These are phyloP conservation scores for Nitzschia palea DNA, from an alignment of 108 stramenopile genomes.

Conservation along the genomic window DNA sequence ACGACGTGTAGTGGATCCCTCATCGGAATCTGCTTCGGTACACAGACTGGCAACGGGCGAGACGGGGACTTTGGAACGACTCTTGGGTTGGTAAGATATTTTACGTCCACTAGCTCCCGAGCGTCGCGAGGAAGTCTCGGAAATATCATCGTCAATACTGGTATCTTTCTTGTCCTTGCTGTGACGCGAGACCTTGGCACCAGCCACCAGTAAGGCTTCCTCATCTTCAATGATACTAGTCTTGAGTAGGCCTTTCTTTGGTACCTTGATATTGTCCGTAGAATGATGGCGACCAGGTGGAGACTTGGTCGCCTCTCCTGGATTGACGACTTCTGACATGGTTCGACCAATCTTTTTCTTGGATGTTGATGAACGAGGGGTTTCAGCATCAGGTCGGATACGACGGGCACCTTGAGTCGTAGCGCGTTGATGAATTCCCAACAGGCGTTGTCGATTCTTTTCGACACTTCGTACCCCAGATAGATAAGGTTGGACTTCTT, in stretches of 20 bases:
- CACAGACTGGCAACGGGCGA: conserved; percentile 24
- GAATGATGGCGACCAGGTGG: neutral
- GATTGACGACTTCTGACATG: neutral
- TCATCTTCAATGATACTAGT: neutral
- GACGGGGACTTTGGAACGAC: conserved; percentile 21
- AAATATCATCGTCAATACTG: neutral
- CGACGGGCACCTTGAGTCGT: neutral
- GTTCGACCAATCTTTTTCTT: conserved; percentile 1
- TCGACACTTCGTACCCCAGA: conserved; percentile 7
- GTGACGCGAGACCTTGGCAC: neutral
- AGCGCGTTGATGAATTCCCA: conserved; percentile 6
- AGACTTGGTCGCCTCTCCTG: neutral
- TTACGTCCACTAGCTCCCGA: conserved; percentile 13
- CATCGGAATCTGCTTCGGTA: neutral
- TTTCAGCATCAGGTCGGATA: neutral
- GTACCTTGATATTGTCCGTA: neutral
- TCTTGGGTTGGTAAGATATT: conserved; percentile 21
- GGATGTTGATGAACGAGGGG: neutral
- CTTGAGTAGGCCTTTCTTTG: neutral
- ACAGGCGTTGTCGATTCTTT: conserved; percentile 9
- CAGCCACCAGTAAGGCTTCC: neutral
- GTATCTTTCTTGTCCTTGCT: neutral
- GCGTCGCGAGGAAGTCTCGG: neutral
- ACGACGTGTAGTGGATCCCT: conserved; percentile 1
- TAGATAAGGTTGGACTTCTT: conserved; percentile 23